Evolutionary conservation across 805 yeast genomes (phyloP), one percentile per base, ranked within the genome.

Genomic region (Wickerhamomyces tratensis): DNA sequence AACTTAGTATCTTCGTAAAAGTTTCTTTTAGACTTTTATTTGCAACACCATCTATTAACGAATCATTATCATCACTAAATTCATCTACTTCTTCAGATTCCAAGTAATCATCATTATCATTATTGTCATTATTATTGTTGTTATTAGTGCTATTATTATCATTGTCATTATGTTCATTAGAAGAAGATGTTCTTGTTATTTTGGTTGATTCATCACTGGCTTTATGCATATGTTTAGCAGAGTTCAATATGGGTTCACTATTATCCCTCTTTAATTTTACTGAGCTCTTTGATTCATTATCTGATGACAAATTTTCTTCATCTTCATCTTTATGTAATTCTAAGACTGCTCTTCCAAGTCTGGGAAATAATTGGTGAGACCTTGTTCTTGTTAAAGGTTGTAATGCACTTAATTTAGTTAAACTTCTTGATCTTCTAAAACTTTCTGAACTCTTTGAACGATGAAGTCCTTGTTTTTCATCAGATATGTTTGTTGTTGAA

Each of bases 381-480:
- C 42, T 45, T 2, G 51, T 48, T 42, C 55, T 49, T 40, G 50
- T 47, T 31, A 53, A 25, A 11, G 57, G 56, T 5, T 51, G 57
- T 29, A 53, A 15, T 2, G 48, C 25, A 1, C 53, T 33, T 12
- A 56, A 38, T 39, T 52, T 56, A 7, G 58, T 54, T 34, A 45
- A 45, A 26, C 55, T 51, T 36, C 48, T 43, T 38, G 47, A 49
- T 12, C 52, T 40, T 39, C 52, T 49, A 4, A 46, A 35, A 1
- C 56, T 48, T 20, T 56, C 59, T 11, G 56, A 43, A 26, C 54
- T 49, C 30, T 49, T 47, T 5, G 60, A 56, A 45, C 7, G 51
- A 39, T 36, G 53, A 40, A 45, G 43, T 40, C 20, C 20, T 20
- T 20, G 20, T 20, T 20, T 20, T 20, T 20, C 20, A 20, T 20